phyloP scores from a whole-genome alignment of 2,329 filamentous ascomycete genomes.

The Xylariaceae sp. region DNA sequence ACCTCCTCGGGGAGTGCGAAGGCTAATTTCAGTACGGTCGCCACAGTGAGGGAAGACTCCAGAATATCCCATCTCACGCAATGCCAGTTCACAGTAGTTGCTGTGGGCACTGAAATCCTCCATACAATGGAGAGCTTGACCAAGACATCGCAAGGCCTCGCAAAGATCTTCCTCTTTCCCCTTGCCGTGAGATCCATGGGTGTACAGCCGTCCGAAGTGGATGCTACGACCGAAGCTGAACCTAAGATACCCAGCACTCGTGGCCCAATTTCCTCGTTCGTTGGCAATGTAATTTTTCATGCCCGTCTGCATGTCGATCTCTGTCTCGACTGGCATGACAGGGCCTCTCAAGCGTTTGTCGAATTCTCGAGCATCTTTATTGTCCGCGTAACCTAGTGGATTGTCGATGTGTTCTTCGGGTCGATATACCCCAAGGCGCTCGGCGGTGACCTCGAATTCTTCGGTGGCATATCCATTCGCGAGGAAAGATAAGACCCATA shows the following conservation, averaged over 20 bases:
- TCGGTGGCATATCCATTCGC: slow-evolving; percentile 81
- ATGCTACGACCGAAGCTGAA: slow-evolving; percentile 71
- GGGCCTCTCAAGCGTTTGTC: slow-evolving; percentile 80
- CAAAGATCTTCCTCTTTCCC: slow-evolving; percentile 75
- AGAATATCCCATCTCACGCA: slow-evolving; percentile 66
- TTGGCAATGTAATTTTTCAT: slow-evolving; percentile 99
- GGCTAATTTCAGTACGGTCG: slow-evolving; percentile 58
- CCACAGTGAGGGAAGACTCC: slow-evolving; percentile 74
- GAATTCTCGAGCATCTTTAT: slow-evolving; percentile 75
- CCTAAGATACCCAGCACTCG: slow-evolving; percentile 78
- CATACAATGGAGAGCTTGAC: slow-evolving; percentile 72
- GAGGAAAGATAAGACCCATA: slow-evolving; percentile 79
- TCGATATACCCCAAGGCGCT: slow-evolving; percentile 74
- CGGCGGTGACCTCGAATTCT: slow-evolving; percentile 79
- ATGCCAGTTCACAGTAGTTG: slow-evolving; percentile 75
- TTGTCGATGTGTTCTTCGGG: slow-evolving; percentile 75
- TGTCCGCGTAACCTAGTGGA: slow-evolving; percentile 81
- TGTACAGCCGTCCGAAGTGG: slow-evolving; percentile 74
- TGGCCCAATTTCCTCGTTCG: slow-evolving; percentile 81
- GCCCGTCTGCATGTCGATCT: slow-evolving; percentile 72
- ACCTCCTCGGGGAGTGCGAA: slow-evolving; percentile 33
- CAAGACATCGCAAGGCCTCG: slow-evolving; percentile 72
- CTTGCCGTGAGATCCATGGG: slow-evolving; percentile 55
- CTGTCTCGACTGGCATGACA: slow-evolving; percentile 65
- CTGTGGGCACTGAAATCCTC: slow-evolving; percentile 79